Conservation (phyloP, 257 asterid genomes). For the Coffea canephora region DNA sequence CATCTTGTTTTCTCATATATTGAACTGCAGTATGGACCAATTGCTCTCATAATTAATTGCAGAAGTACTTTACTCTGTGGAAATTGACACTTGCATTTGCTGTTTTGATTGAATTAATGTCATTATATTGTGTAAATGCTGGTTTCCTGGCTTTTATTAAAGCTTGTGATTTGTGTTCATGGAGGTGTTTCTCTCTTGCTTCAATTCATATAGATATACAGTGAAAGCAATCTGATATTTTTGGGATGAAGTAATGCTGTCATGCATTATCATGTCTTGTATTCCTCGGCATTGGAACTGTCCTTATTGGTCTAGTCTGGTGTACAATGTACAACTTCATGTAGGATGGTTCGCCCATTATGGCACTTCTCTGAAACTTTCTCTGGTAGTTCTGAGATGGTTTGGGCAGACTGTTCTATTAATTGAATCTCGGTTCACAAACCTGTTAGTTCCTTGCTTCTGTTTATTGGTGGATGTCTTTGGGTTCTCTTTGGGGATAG, state of each 20-base stretch:
- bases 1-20: neutral
- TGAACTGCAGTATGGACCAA: neutral
- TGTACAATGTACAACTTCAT: too few relatives aligned
- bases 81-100: neutral
- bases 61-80: neutral
- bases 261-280: neutral
- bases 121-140: too few relatives aligned
- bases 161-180: neutral
- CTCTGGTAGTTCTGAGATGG: too few relatives aligned
- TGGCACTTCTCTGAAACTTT: too few relatives aligned
- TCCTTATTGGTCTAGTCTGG: neutral
- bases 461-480: too few relatives aligned
- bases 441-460: too few relatives aligned
- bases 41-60: neutral
- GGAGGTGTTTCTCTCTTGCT: too few relatives aligned
- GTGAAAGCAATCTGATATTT: neutral
- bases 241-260: neutral
- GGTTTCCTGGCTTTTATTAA: neutral
- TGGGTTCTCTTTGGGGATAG: too few relatives aligned
- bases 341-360: too few relatives aligned
- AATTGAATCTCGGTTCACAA: too few relatives aligned
- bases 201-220: neutral
- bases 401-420: too few relatives aligned
- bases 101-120: neutral
- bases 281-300: neutral